Conservation (phyloP, 202 grass and related monocot species). For the Dendrocalamus latiflorus region DNA sequence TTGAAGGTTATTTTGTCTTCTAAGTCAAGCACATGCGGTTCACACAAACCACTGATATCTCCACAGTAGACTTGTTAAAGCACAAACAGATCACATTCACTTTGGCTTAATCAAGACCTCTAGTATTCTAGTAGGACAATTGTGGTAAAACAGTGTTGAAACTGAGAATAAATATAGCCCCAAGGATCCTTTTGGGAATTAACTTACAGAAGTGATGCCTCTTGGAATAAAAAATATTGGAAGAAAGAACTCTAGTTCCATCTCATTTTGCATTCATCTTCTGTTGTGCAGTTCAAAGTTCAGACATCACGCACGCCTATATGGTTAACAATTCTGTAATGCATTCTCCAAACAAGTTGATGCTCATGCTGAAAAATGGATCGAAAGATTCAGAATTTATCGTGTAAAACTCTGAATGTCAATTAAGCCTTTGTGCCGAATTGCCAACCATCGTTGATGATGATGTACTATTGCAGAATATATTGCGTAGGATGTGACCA, state of each 20-base stretch:
- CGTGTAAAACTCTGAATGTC: neutral
- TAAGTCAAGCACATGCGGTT: neutral
- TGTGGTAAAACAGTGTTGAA: neutral
- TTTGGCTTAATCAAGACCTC: neutral
- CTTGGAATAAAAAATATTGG: neutral
- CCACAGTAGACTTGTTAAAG: neutral
- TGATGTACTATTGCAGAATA: neutral
- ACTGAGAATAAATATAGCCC: neutral
- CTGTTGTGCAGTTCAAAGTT: neutral
- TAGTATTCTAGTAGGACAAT: neutral
- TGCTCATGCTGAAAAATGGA: neutral
- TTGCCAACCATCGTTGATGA: no score
- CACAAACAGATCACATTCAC: neutral
- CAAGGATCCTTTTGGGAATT: neutral
- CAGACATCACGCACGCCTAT: neutral
- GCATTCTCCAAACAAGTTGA: neutral
- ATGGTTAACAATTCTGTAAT: neutral
- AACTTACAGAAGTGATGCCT: neutral
- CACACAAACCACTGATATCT: neutral
- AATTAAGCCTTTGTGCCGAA: neutral
- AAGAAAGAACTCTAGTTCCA: neutral
- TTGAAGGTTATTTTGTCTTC: slow-evolving; percentile 3
- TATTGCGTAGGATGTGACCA: neutral
- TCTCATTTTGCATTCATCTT: neutral
- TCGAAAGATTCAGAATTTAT: neutral